Percentiles rank a stretch among this genome's conserved stretches.
These are phyloP conservation scores for Mortierella polycephala DNA, from an alignment of 371 early-diverging fungal genomes.

Conservation along the genomic window DNA sequence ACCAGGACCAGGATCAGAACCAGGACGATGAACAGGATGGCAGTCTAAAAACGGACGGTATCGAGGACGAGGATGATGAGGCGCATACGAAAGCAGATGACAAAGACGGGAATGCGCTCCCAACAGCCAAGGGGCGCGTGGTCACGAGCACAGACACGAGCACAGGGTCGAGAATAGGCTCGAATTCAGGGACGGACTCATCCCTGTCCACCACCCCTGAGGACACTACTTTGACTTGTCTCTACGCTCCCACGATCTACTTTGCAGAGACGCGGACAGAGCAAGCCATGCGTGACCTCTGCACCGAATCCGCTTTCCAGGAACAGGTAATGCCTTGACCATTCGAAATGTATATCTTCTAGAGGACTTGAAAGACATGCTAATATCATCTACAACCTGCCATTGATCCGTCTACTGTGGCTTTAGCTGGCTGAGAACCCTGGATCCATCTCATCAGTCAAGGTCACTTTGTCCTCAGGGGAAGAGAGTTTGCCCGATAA, in stretches of 20 bases:
- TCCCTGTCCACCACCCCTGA: conserved; percentile 11
- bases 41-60: neutral
- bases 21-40: neutral
- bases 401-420: neutral
- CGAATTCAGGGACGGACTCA: conserved; percentile 2
- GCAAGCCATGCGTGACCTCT: conserved; percentile 28
- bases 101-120: neutral
- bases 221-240: neutral
- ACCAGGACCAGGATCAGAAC: neutral
- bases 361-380: neutral
- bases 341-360: neutral
- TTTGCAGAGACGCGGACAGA: conserved; percentile 42
- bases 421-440: conserved; percentile 20
- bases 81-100: neutral
- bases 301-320: conserved; percentile 24
- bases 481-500: neutral
- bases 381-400: neutral
- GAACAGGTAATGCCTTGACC: conserved; percentile 22
- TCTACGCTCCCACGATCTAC: conserved; percentile 30
- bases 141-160: conserved; percentile 8
- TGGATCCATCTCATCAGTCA: conserved; percentile 15
- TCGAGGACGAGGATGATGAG: neutral
- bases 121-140: neutral
- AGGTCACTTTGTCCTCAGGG: neutral
- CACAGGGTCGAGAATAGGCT: neutral